phyloP scores from a whole-genome alignment of 345 rosid species.

The Isatis tinctoria region DNA sequence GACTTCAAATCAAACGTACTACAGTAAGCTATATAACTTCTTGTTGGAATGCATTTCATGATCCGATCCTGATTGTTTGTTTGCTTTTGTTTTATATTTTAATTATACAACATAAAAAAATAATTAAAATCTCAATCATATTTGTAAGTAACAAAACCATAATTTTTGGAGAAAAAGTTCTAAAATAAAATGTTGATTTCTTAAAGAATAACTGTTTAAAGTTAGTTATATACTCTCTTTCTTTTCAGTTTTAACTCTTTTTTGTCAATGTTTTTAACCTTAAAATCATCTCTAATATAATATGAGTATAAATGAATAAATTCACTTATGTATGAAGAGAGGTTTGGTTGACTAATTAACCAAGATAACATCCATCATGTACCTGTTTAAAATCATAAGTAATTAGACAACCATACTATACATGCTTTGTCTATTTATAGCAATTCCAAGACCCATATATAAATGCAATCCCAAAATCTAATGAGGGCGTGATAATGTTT shows the following conservation, averaged over 20 bases:
- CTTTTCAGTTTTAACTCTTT: not conserved
- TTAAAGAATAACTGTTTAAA: not conserved
- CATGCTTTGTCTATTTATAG: slow-evolving; percentile 9
- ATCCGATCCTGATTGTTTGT: slow-evolving; percentile 12
- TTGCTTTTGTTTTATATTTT: not conserved
- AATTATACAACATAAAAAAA: not conserved
- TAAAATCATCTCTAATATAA: not conserved
- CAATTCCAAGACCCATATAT: not conserved
- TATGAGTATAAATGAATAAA: not conserved
- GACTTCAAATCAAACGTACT: slow-evolving; percentile 19
- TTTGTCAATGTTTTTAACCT: not conserved
- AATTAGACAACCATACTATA: not conserved
- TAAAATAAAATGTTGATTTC: not conserved
- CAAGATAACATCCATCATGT: not conserved
- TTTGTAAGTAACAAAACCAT: not conserved
- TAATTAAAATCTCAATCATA: not conserved
- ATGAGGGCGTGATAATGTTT: not conserved
- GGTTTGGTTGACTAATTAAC: not conserved
- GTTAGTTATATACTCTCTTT: not conserved
- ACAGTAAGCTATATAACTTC: slow-evolving; percentile 1
- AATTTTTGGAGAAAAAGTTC: not conserved
- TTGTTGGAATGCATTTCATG: not conserved
- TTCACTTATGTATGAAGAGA: not conserved
- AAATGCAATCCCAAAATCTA: not conserved
- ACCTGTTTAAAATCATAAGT: not conserved